Conservation (phyloP, 352 stramenopile species). For the Phytopythium boreale region DNA sequence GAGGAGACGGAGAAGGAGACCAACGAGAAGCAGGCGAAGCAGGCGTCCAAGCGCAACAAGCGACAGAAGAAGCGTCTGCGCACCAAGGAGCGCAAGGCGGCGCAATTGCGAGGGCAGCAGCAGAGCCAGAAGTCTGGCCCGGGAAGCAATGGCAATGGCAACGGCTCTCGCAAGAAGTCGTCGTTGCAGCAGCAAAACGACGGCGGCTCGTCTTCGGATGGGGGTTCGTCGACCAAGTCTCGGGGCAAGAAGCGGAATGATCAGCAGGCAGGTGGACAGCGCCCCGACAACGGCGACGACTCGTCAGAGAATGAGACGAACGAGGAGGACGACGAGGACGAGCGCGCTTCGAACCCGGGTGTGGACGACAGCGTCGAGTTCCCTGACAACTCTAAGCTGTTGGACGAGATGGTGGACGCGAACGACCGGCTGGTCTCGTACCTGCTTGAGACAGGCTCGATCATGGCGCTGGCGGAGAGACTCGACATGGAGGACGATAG, state of each 20-base stretch:
- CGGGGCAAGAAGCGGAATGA: constrained; percentile 15
- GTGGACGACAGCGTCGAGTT: constrained; percentile 39
- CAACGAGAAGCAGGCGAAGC: constrained; percentile 86
- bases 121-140: constrained; percentile 22
- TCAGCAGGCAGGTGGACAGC: constrained; percentile 24
- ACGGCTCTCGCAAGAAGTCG: constrained; percentile 24
- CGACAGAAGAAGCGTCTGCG: constrained; percentile 83
- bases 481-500: constrained; percentile 84
- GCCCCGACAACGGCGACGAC: constrained; percentile 47
- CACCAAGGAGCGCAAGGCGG: constrained; percentile 81
- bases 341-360: constrained; percentile 19
- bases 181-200: constrained; percentile 33
- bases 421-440: constrained; percentile 87
- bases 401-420: constrained; percentile 82
- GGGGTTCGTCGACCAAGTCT: constrained; percentile 40
- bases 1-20: constrained; percentile 93
- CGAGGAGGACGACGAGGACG: constrained; percentile 45
- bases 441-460: constrained; percentile 79
- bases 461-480: constrained; percentile 80
- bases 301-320: constrained; percentile 59
- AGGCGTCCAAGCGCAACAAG: constrained; percentile 84
- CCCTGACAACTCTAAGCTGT: constrained; percentile 52
- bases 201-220: constrained; percentile 44
- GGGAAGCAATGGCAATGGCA: constrained; percentile 22
- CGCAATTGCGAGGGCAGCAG: constrained; percentile 41